Evolutionary conservation across 1,284 basidiomycete genomes (phyloP).

Genomic region (Apiotrichum gracile): DNA sequence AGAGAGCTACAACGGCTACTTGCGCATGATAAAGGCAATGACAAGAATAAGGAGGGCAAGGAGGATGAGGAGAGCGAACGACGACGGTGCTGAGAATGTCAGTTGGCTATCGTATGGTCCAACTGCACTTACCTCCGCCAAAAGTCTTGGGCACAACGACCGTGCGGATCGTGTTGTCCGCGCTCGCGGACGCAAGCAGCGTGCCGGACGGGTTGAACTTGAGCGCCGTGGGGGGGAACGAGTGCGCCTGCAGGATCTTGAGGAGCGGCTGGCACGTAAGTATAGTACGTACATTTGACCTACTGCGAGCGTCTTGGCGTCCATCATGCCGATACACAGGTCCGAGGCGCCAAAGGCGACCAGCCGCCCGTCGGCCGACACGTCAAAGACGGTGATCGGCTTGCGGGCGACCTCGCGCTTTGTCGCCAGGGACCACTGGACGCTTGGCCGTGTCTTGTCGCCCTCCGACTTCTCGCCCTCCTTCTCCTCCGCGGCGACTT

Average conservation of each 20-base stretch:
- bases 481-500: slow-evolving; percentile 19
- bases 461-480: slow-evolving; percentile 9
- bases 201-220: slow-evolving; percentile 76
- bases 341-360: slow-evolving; percentile 86
- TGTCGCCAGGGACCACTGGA: slow-evolving; percentile 44
- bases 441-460: neutral
- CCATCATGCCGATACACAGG: slow-evolving; percentile 75
- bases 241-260: slow-evolving; percentile 86
- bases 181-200: slow-evolving; percentile 84
- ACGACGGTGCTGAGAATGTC: neutral
- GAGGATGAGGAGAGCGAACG: neutral
- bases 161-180: slow-evolving; percentile 81
- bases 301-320: slow-evolving; percentile 72
- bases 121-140: slow-evolving; percentile 33
- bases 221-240: slow-evolving; percentile 86
- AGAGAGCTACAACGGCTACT: neutral
- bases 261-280: slow-evolving; percentile 61
- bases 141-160: slow-evolving; percentile 61
- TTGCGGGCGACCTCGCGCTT: slow-evolving; percentile 59
- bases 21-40: slow-evolving; percentile 1
- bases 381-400: slow-evolving; percentile 76
- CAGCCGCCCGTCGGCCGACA: slow-evolving; percentile 79
- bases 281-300: slow-evolving; percentile 26
- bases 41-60: slow-evolving; percentile 3
- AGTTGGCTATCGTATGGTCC: slow-evolving; percentile 3